A percentile compares a stretch with the other conserved stretches of the same genome.
Conservation (phyloP, 192 early-diverging fungal species). For the Mortierella claussenii region DNA sequence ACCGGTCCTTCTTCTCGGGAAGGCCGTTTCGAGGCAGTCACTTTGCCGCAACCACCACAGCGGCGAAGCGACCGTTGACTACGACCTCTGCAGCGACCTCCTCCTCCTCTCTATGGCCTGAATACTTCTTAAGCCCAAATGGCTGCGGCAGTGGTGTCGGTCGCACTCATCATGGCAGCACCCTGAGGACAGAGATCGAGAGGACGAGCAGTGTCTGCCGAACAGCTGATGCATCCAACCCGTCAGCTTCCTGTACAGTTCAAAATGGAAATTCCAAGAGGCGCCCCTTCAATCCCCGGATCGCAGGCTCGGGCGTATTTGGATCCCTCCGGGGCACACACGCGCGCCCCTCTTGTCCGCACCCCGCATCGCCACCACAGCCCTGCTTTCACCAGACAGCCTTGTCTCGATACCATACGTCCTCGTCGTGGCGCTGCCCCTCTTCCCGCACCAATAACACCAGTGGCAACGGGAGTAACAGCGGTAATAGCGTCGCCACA, state of each 20-base stretch:
- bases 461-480: constrained; percentile 1
- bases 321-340: no score
- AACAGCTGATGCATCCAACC: not conserved
- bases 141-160: not conserved
- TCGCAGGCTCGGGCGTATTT: not conserved
- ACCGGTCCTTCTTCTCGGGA: not conserved
- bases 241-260: not conserved
- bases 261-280: constrained; percentile 33
- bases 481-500: not conserved
- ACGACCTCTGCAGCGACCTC: no score
- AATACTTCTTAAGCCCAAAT: not conserved
- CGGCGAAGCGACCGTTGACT: no score
- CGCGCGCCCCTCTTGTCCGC: not conserved
- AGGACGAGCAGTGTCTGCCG: not conserved
- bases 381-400: not conserved
- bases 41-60: not conserved
- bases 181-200: no score
- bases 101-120: not conserved
- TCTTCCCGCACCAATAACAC: not conserved
- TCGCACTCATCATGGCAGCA: no score
- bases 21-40: not conserved
- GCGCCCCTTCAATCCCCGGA: constrained; percentile 9
- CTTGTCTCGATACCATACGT: constrained; percentile 14
- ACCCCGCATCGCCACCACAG: not conserved
- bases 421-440: not conserved